A percentile compares a stretch with the other conserved stretches of the same genome.
Evolutionary conservation across 2,329 filamentous ascomycete genomes (phyloP).

Genomic region (Talaromyces verruculosus): DNA sequence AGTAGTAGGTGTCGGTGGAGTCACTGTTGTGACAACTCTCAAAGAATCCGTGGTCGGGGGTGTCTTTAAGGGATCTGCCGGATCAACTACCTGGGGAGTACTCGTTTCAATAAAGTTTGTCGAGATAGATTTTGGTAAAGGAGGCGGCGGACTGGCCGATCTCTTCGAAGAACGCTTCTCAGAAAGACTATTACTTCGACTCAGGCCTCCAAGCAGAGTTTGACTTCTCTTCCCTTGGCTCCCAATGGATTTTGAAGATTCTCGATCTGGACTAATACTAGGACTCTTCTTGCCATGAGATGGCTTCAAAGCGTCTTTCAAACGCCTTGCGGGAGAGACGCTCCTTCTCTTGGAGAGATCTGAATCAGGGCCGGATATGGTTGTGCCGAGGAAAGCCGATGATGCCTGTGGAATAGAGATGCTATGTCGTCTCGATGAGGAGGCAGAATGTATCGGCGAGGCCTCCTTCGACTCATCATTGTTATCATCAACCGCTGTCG

Average conservation of each 20-base stretch:
- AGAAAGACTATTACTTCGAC: slow-evolving; percentile 38
- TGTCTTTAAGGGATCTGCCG: slow-evolving; percentile 29
- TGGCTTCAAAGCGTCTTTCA: slow-evolving; percentile 68
- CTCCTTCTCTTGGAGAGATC: slow-evolving; percentile 55
- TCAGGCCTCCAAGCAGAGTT: slow-evolving; percentile 41
- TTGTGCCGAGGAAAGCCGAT: slow-evolving; percentile 33
- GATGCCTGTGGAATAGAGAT: slow-evolving; percentile 43
- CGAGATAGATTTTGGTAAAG: slow-evolving; percentile 35
- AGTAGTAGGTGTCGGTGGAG: slow-evolving; percentile 63
- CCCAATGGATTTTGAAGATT: slow-evolving; percentile 43
- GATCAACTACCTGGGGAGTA: background rate
- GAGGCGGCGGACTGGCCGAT: slow-evolving; percentile 33
- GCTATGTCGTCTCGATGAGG: slow-evolving; percentile 32
- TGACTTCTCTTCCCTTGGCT: slow-evolving; percentile 36
- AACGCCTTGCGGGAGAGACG: slow-evolving; percentile 67
- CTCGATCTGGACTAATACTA: slow-evolving; percentile 50
- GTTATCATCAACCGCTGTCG: slow-evolving; percentile 46
- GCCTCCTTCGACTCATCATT: slow-evolving; percentile 32
- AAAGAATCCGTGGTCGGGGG: slow-evolving; percentile 35
- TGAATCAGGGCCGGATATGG: slow-evolving; percentile 35
- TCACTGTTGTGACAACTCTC: slow-evolving; percentile 59
- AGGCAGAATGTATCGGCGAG: slow-evolving; percentile 27
- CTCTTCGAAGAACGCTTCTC: slow-evolving; percentile 32
- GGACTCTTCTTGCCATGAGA: slow-evolving; percentile 53
- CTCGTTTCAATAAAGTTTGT: slow-evolving; percentile 31